Percentiles rank a stretch among this genome's conserved stretches.
These are phyloP conservation scores for Pichia nanzhaoensis DNA, from an alignment of 805 yeast genomes.

Conservation along the genomic window DNA sequence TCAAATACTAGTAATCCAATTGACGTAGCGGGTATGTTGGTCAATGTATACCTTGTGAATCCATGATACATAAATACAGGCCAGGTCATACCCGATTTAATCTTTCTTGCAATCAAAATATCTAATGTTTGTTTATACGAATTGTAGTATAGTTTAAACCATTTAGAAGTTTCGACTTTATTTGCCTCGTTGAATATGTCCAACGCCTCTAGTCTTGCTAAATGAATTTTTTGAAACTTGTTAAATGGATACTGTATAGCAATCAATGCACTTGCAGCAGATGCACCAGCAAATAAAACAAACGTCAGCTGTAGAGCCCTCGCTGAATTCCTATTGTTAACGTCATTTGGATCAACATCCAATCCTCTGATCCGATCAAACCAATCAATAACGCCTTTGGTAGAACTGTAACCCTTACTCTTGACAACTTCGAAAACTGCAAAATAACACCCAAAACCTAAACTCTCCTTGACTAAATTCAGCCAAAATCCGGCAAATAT, in stretches of 20 bases:
- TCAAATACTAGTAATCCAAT: conserved; percentile 82
- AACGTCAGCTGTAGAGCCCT: conserved; percentile 59
- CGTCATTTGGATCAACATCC: conserved; percentile 17
- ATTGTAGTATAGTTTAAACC: conserved; percentile 53
- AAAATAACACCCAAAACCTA: conserved; percentile 83
- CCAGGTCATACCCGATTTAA: conserved; percentile 52
- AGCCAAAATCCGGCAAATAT: conserved; percentile 88
- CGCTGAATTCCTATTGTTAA: conserved; percentile 21
- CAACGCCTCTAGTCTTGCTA: conserved; percentile 71
- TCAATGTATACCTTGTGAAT: conserved; percentile 59
- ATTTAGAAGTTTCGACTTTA: conserved; percentile 20
- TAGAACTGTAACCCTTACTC: conserved; percentile 51
- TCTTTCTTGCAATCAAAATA: conserved; percentile 49
- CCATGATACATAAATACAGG: conserved; percentile 72
- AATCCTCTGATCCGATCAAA: conserved; percentile 12
- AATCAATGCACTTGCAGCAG: conserved; percentile 73
- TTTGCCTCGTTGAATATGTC: conserved; percentile 49
- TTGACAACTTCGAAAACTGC: conserved; percentile 74
- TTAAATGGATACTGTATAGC: conserved; percentile 78
- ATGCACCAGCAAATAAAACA: conserved; percentile 76
- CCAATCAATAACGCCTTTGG: conserved; percentile 39
- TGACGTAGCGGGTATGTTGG: conserved; percentile 83
- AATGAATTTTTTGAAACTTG: conserved; percentile 73
- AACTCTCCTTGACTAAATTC: conserved; percentile 66
- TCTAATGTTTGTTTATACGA: conserved; percentile 72